Percentiles rank a stretch among this genome's conserved stretches.
Conservation (phyloP, 352 stramenopile genomes). For the Phytopythium oedochilum region DNA sequence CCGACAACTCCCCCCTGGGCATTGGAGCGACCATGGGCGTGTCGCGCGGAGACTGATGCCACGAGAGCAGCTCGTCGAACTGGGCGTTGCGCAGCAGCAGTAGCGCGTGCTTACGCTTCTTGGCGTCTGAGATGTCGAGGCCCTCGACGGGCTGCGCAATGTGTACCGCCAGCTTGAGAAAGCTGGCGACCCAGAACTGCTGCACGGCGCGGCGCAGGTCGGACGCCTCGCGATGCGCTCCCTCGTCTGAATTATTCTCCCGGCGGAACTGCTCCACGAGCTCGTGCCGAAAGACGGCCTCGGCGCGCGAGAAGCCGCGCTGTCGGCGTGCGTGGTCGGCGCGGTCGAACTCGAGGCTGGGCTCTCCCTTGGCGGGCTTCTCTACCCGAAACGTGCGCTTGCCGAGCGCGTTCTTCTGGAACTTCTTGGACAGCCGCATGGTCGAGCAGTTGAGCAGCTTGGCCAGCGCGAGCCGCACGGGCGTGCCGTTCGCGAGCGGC, state of each 20-base stretch:
- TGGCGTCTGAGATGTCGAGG: slow-evolving; percentile 70
- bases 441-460: slow-evolving; percentile 87
- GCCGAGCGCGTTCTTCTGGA: slow-evolving; percentile 85
- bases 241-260: slow-evolving; percentile 82
- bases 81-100: slow-evolving; percentile 75
- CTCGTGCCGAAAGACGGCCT: slow-evolving; percentile 77
- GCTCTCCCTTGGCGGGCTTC: slow-evolving; percentile 56
- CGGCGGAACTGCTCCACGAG: slow-evolving; percentile 76
- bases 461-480: slow-evolving; percentile 75
- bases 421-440: slow-evolving; percentile 89
- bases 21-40: slow-evolving; percentile 37
- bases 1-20: slow-evolving; percentile 5
- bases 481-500: slow-evolving; percentile 76
- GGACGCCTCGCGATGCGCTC: slow-evolving; percentile 61
- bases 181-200: slow-evolving; percentile 85
- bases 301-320: slow-evolving; percentile 63
- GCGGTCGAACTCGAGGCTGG: slow-evolving; percentile 67
- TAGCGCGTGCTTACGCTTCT: slow-evolving; percentile 79
- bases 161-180: slow-evolving; percentile 78
- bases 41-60: slow-evolving; percentile 37
- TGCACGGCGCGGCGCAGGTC: slow-evolving; percentile 72
- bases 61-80: slow-evolving; percentile 68
- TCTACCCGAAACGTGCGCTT: slow-evolving; percentile 82
- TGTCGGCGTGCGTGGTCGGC: slow-evolving; percentile 61
- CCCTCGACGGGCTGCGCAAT: slow-evolving; percentile 70